Percentiles rank a stretch among this genome's conserved stretches.
Evolutionary conservation across 2,329 filamentous ascomycete species (phyloP).

Genomic region (Dendrostoma leiphaemia): DNA sequence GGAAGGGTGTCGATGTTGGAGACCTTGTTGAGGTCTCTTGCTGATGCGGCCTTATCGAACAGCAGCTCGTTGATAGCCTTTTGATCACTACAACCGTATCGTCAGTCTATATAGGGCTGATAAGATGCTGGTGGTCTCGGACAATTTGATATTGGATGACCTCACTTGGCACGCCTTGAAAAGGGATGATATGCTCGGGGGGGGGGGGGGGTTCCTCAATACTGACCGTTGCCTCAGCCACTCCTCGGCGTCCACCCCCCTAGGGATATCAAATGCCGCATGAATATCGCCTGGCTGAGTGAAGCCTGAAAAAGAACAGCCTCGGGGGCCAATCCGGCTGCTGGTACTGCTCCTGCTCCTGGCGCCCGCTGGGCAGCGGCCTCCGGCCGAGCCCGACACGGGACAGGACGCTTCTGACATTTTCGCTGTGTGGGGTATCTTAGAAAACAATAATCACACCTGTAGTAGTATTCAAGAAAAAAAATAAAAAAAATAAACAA

Average conservation of each 20-base stretch:
- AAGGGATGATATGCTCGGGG: no score
- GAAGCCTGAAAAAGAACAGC: slow-evolving; percentile 35
- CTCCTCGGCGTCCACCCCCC: slow-evolving; percentile 42
- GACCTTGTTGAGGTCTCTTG: slow-evolving; percentile 36
- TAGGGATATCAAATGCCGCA: slow-evolving; percentile 42
- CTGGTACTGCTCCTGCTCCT: slow-evolving; percentile 22
- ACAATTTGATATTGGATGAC: slow-evolving; percentile 8
- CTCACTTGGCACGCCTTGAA: no score
- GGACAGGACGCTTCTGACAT: slow-evolving; percentile 28
- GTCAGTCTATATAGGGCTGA: no score
- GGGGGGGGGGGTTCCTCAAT: neutral
- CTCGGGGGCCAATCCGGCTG: slow-evolving; percentile 31
- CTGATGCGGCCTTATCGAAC: slow-evolving; percentile 39
- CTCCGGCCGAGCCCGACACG: slow-evolving; percentile 26
- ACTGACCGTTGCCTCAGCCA: slow-evolving; percentile 42
- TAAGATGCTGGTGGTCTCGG: no score
- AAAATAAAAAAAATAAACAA: neutral
- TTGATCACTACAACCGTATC: slow-evolving; percentile 34
- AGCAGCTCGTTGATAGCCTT: slow-evolving; percentile 48
- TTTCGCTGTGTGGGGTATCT: neutral
- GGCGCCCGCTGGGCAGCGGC: slow-evolving; percentile 27
- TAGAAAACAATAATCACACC: no score
- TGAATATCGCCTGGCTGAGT: slow-evolving; percentile 33
- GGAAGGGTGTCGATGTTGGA: slow-evolving; percentile 49
- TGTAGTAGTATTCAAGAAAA: no score